phyloP scores from a whole-genome alignment of 2,329 filamentous ascomycete genomes.

The Colletotrichum sublineola region DNA sequence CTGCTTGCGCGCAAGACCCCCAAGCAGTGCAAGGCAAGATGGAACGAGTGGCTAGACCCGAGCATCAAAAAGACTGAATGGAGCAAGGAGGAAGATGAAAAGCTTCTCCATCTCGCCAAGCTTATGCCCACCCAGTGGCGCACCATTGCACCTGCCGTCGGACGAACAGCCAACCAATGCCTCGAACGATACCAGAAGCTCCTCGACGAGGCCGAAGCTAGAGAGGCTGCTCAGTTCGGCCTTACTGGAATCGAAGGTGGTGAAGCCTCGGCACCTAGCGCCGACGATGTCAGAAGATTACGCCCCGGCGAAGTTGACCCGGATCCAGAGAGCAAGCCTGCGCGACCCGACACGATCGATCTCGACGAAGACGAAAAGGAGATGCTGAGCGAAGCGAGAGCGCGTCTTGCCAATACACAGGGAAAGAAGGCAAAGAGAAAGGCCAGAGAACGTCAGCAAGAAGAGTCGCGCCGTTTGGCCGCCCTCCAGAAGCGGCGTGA shows the following conservation, averaged over 20 bases:
- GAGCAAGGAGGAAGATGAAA: constrained; percentile 99
- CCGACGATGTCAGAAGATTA: constrained; percentile 90
- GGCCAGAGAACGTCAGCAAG: constrained; percentile 92
- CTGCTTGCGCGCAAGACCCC: constrained; percentile 96
- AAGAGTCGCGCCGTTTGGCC: constrained; percentile 91
- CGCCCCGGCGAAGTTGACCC: constrained; percentile 95
- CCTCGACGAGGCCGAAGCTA: constrained; percentile 93
- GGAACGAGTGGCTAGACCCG: constrained; percentile 98
- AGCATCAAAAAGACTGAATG: constrained; percentile 99
- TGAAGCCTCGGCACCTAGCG: constrained; percentile 88
- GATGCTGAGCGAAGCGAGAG: constrained; percentile 97
- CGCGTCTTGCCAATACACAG: constrained; percentile 95
- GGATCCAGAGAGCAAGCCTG: constrained; percentile 97
- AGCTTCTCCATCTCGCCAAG: constrained; percentile 94
- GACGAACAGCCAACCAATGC: constrained; percentile 95
- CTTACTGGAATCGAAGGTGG: constrained; percentile 88
- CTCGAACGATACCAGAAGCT: constrained; percentile 97
- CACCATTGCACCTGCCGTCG: constrained; percentile 96
- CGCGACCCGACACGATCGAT: constrained; percentile 95
- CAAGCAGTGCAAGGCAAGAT: constrained; percentile 99
- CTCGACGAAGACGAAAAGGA: constrained; percentile 99
- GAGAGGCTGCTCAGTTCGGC: constrained; percentile 86
- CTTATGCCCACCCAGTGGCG: constrained; percentile 99
- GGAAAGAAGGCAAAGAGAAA: constrained; percentile 99
- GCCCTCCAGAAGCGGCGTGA: constrained; percentile 95